These are phyloP conservation scores for Rhizoclosmatium sp. DNA, from an alignment of 192 early-diverging fungal species.

Conservation along the genomic window DNA sequence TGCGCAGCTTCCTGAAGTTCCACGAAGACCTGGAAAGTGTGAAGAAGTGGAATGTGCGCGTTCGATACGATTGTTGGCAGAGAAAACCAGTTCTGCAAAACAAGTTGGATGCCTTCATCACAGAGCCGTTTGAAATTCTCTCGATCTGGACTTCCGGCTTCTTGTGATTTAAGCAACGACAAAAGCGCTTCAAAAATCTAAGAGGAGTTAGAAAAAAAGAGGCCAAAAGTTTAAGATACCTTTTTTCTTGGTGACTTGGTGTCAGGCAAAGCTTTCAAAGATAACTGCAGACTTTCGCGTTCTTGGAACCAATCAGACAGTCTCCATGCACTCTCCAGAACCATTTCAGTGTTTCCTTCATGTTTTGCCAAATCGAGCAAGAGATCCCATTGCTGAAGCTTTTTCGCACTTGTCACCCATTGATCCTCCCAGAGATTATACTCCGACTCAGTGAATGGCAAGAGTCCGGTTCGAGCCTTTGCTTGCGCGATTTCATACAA, in stretches of 20 bases:
- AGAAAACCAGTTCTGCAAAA: slow-evolving; percentile 82
- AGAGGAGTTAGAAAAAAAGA: background rate
- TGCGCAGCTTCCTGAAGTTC: slow-evolving; percentile 92
- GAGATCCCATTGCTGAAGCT: slow-evolving; percentile 98
- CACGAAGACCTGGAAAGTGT: slow-evolving; percentile 95
- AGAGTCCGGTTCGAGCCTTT: slow-evolving; percentile 84
- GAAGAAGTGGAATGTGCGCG: slow-evolving; percentile 86
- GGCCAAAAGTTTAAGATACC: slow-evolving; percentile 69
- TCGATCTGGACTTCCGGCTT: slow-evolving; percentile 59
- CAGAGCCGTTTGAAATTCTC: slow-evolving; percentile 74
- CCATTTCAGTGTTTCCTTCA: slow-evolving; percentile 84
- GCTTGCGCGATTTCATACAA: slow-evolving; percentile 92
- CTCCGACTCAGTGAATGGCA: slow-evolving; percentile 94
- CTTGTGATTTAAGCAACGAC: slow-evolving; percentile 72
- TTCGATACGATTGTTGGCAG: slow-evolving; percentile 85
- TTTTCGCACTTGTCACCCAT: slow-evolving; percentile 90
- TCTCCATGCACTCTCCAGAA: slow-evolving; percentile 94
- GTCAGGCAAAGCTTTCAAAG: slow-evolving; percentile 69
- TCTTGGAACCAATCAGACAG: slow-evolving; percentile 93
- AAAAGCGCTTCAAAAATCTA: slow-evolving; percentile 86
- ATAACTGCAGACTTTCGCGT: slow-evolving; percentile 73
- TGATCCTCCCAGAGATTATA: slow-evolving; percentile 98
- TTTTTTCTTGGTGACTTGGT: slow-evolving; percentile 73
- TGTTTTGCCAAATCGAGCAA: slow-evolving; percentile 89
- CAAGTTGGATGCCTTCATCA: slow-evolving; percentile 86